Conservation (phyloP, 2,329 filamentous ascomycete genomes). For the Colletotrichum echinochloae region DNA sequence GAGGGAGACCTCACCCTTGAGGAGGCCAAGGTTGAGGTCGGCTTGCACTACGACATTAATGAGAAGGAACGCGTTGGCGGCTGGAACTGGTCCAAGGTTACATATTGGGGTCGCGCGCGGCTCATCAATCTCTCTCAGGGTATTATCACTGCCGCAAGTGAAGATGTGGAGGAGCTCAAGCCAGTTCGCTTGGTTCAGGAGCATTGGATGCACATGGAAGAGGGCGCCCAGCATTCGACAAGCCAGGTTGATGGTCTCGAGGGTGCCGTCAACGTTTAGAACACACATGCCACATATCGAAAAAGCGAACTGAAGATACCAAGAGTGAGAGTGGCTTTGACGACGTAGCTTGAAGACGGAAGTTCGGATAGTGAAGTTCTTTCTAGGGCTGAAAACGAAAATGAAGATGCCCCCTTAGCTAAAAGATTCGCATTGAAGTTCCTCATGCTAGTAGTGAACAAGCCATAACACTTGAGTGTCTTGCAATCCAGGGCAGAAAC, state of each 20-base stretch:
- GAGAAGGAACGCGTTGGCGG: conserved; percentile 28
- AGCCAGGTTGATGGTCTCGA: neutral
- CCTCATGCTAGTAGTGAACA: neutral
- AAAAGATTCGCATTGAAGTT: neutral
- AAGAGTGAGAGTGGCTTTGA: neutral
- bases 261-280: neutral
- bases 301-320: neutral
- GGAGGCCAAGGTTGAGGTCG: conserved; percentile 13
- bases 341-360: neutral
- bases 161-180: conserved; percentile 22
- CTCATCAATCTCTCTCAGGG: conserved; percentile 2
- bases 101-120: conserved; percentile 31
- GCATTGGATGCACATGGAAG: conserved; percentile 3
- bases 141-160: neutral
- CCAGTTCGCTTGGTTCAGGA: conserved; percentile 19
- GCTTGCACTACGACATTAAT: conserved; percentile 17
- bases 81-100: conserved; percentile 24
- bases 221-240: neutral
- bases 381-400: neutral
- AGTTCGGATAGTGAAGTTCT: neutral
- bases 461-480: neutral
- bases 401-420: too few species aligned
- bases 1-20: conserved; percentile 10
- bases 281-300: neutral
- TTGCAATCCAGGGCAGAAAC: neutral